Percentiles rank a stretch among this genome's conserved stretches.
phyloP scores from a whole-genome alignment of 345 rosid genomes.

The Ailanthus altissimus region DNA sequence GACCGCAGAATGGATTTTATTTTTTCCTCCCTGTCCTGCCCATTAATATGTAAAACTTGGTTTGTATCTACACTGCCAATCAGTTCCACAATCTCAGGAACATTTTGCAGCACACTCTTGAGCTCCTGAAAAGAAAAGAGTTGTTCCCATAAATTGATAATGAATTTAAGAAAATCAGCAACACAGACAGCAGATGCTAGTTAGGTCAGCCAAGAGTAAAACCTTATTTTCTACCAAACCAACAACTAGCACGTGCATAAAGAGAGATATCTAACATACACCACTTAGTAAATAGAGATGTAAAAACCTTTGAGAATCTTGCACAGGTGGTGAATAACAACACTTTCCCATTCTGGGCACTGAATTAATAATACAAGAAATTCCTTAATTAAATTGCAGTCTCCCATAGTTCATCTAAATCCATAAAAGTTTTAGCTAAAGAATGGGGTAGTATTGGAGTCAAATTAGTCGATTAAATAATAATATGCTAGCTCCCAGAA shows the following conservation, averaged over 20 bases:
- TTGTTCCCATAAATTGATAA: constrained; percentile 1
- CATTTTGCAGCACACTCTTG: constrained; percentile 62
- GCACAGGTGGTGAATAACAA: not conserved
- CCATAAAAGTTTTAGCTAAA: not conserved
- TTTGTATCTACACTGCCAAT: constrained; percentile 62
- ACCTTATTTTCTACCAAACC: not conserved
- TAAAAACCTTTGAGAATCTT: not conserved
- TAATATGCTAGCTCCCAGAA: not conserved
- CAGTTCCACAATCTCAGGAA: constrained; percentile 85
- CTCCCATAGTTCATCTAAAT: not conserved
- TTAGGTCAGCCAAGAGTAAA: constrained; percentile 2
- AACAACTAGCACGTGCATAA: not conserved
- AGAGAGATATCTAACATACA: not conserved
- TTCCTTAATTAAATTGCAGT: not conserved
- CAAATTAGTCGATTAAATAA: not conserved
- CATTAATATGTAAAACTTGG: constrained; percentile 45
- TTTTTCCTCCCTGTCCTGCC: constrained; percentile 51
- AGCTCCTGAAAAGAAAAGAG: constrained; percentile 65
- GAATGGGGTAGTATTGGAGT: not conserved
- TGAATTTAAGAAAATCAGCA: not conserved
- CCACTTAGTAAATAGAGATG: not conserved
- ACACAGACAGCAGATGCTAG: not conserved
- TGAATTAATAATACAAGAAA: not conserved
- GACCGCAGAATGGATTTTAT: constrained; percentile 63
- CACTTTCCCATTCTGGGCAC: not conserved